Evolutionary conservation across 2,329 filamentous ascomycete genomes (phyloP).

Genomic region (Xylariaceae sp.): DNA sequence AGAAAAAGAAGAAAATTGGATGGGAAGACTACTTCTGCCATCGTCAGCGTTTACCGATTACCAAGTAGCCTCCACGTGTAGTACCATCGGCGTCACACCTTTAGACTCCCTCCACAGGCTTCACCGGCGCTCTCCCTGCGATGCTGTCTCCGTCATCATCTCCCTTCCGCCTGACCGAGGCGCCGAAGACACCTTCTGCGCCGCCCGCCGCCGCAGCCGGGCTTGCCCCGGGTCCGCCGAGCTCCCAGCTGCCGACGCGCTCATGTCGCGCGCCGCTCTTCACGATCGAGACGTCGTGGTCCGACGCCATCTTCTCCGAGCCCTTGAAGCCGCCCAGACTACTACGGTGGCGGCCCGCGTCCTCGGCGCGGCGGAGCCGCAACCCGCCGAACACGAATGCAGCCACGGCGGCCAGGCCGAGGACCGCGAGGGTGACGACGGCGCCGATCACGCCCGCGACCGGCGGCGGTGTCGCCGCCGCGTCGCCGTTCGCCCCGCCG

Average conservation of each 20-base stretch:
- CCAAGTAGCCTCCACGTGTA: no score
- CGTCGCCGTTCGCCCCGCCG: neutral
- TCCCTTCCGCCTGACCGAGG: constrained; percentile 10
- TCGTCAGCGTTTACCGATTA: neutral
- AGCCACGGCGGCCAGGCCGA: constrained; percentile 25
- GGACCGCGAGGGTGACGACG: constrained; percentile 41
- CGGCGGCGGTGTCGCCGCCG: constrained; percentile 39
- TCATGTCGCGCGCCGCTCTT: constrained; percentile 46
- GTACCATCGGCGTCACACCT: no score
- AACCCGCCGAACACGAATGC: constrained; percentile 38
- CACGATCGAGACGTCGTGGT: constrained; percentile 47
- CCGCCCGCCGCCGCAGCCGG: constrained; percentile 19
- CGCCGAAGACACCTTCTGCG: constrained; percentile 21
- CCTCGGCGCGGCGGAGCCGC: constrained; percentile 32
- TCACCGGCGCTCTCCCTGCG: constrained; percentile 41
- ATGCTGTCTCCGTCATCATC: constrained; percentile 43
- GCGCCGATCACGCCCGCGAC: constrained; percentile 53
- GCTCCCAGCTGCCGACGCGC: constrained; percentile 54
- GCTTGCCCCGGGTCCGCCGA: constrained; percentile 33
- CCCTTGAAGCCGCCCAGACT: constrained; percentile 47
- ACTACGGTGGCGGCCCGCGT: constrained; percentile 11
- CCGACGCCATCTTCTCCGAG: constrained; percentile 47
- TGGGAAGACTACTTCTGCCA: neutral
- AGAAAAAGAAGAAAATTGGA: neutral
- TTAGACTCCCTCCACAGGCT: constrained; percentile 45